Evolutionary conservation across 164 flowering plant genomes (phyloP).

Genomic region (Berberis thunbergii): DNA sequence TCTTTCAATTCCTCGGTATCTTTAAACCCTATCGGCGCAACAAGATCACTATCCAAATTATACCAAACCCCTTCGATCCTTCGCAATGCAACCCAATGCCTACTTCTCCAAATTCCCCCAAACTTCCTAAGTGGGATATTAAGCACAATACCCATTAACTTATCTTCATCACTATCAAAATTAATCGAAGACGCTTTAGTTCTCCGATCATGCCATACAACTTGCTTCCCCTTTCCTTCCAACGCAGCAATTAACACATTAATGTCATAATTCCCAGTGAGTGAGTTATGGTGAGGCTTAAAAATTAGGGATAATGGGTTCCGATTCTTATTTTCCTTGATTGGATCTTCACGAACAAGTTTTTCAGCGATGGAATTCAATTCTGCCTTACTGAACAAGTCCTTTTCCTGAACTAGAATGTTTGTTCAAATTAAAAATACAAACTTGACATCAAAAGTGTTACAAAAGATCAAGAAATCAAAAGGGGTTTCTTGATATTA

Average conservation of each 20-base stretch:
- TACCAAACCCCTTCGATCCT: slow-evolving; percentile 70
- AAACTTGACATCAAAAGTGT: background rate
- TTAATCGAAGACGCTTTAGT: slow-evolving; percentile 55
- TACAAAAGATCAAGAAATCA: background rate
- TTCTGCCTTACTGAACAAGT: slow-evolving; percentile 48
- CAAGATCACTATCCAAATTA: slow-evolving; percentile 91
- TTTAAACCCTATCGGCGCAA: slow-evolving; percentile 38
- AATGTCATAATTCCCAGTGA: slow-evolving; percentile 88
- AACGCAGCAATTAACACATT: slow-evolving; percentile 83
- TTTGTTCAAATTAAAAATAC: slow-evolving; percentile 7
- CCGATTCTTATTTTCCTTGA: slow-evolving; percentile 42
- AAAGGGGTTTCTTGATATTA: slow-evolving; percentile 8
- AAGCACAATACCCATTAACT: slow-evolving; percentile 70
- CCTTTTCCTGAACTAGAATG: slow-evolving; percentile 44
- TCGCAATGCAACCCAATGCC: slow-evolving; percentile 81
- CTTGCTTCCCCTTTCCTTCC: slow-evolving; percentile 65
- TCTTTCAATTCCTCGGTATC: slow-evolving; percentile 40
- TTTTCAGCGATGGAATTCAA: slow-evolving; percentile 54
- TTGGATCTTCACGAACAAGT: slow-evolving; percentile 50
- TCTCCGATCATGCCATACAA: slow-evolving; percentile 84
- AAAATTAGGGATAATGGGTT: slow-evolving; percentile 55
- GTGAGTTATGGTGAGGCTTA: slow-evolving; percentile 74
- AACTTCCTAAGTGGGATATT: slow-evolving; percentile 59
- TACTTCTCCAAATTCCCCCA: slow-evolving; percentile 71
- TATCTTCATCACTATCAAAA: slow-evolving; percentile 37